phyloP scores from a whole-genome alignment of 768 basidiomycete genomes.

The Nevesoporus exiguus region DNA sequence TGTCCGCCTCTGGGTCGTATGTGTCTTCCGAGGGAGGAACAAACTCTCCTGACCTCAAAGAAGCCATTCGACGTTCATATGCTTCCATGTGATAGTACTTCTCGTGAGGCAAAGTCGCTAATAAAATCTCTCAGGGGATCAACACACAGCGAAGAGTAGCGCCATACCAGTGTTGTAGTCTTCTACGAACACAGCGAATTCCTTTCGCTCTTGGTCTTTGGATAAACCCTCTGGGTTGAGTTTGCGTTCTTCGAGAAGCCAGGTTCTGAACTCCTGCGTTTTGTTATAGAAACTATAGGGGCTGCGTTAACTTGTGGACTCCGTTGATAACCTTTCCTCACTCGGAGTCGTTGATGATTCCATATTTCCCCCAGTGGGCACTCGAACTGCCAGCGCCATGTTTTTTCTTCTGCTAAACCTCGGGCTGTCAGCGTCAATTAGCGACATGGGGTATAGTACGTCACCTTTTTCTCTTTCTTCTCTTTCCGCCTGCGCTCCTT shows the following conservation, averaged over 20 bases:
- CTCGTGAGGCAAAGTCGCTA: constrained; percentile 90
- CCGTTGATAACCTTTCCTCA: constrained; percentile 36
- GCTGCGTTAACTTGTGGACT: constrained; percentile 13
- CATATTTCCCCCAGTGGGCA: constrained; percentile 86
- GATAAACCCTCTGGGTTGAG: constrained; percentile 86
- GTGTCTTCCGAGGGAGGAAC: constrained; percentile 65
- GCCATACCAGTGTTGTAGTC: constrained; percentile 75
- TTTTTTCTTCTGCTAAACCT: constrained; percentile 56
- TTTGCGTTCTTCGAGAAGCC: constrained; percentile 91
- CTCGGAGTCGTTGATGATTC: constrained; percentile 83
- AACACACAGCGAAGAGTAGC: not conserved
- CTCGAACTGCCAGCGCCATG: constrained; percentile 43
- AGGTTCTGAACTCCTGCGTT: constrained; percentile 82
- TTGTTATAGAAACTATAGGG: constrained; percentile 70
- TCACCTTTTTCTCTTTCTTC: constrained; percentile 70
- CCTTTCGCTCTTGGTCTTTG: constrained; percentile 83
- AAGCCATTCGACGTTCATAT: constrained; percentile 81
- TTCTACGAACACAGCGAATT: constrained; percentile 79
- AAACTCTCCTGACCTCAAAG: constrained; percentile 80
- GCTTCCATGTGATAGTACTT: constrained; percentile 92
- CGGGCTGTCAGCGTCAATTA: not conserved
- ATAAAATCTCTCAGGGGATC: not conserved
- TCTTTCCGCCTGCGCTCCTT: constrained; percentile 56
- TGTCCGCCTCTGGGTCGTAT: constrained; percentile 83
- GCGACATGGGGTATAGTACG: constrained; percentile 3